Evolutionary conservation across 1,139 yeast species (phyloP), one percentile per base, ranked within the genome.

Genomic region (Debaryomyces psychrophilus): DNA sequence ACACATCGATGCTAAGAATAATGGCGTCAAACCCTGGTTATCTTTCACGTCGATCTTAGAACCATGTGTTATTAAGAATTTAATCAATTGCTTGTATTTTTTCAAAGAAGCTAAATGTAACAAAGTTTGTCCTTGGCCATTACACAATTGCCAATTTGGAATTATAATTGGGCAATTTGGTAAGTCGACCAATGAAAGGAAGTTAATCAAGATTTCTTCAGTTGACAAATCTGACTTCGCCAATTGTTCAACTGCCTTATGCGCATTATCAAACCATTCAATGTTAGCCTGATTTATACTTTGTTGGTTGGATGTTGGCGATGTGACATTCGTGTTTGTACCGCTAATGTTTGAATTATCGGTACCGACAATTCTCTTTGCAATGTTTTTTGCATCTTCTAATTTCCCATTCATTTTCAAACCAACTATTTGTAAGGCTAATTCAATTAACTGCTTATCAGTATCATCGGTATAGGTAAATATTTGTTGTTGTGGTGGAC

Each of bases 381-480:
- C 97, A 59, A 90, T 87, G 61, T 88, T 89, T 57, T 87, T 82
- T 0, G 97, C 97, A 68, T 90, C 97, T 61, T 92, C 97, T 49
- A 90, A 73, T 58, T 85, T 87, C 50, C 97, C 97, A 61, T 90
- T 90, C 96, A 90, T 89, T 68, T 90, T 90, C 67, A 90, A 75
- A 2, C 97, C 98, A 27, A 92, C 96, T 55, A 92, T 92, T 61
- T 92, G 97, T 55, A 92, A 73, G 0, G 98, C 97, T 54, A 92
- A 73, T 65, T 92, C 97, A 62, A 92, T 88, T 60, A 92, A 77
- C 63, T 90, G 97, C 51, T 95, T 79, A 66, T 90, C 97, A 11
- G 96, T 87, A 62, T 92, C 97, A 68, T 92, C 97, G 39, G 90
- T 77, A 59, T 92, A 92, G 0, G 97, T 90, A 64, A 92, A 92